phyloP scores from a whole-genome alignment of 306 rosid species.

The Quercus dentata region DNA sequence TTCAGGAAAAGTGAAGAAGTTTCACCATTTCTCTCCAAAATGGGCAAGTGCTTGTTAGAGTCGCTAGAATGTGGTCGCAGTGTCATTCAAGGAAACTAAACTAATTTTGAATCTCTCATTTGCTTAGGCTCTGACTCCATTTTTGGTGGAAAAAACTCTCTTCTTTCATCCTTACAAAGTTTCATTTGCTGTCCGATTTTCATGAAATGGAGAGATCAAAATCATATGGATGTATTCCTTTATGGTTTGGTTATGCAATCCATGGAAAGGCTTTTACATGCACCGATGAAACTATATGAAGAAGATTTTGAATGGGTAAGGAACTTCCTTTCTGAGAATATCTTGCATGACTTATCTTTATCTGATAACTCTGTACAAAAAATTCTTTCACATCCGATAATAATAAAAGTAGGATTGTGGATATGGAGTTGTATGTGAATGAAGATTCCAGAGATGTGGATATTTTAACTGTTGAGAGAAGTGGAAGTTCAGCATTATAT shows the following conservation, averaged over 20 bases:
- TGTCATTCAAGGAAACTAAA: conserved; percentile 45
- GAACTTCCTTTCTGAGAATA: conserved; percentile 40
- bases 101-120: conserved; percentile 34
- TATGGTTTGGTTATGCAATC: conserved; percentile 47
- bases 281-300: conserved; percentile 57
- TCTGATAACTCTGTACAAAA: conserved; percentile 25
- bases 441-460: conserved; percentile 53
- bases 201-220: conserved; percentile 38
- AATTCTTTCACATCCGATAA: conserved; percentile 31
- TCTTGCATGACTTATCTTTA: conserved; percentile 36
- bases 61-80: conserved; percentile 52
- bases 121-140: conserved; percentile 48
- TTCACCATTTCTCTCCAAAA: conserved; percentile 46
- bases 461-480: conserved; percentile 15
- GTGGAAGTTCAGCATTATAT: conserved; percentile 71
- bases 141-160: conserved; percentile 34
- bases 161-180: conserved; percentile 51
- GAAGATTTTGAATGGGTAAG: conserved; percentile 43
- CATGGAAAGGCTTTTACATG: conserved; percentile 59
- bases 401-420: conserved; percentile 62
- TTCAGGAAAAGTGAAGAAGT: conserved; percentile 53
- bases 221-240: conserved; percentile 33
- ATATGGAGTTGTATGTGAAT: conserved; percentile 72
- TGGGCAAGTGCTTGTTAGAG: conserved; percentile 51
- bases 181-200: conserved; percentile 67